phyloP scores from a whole-genome alignment of 2,329 filamentous ascomycete genomes.

The Lasiodiplodia theobromae region DNA sequence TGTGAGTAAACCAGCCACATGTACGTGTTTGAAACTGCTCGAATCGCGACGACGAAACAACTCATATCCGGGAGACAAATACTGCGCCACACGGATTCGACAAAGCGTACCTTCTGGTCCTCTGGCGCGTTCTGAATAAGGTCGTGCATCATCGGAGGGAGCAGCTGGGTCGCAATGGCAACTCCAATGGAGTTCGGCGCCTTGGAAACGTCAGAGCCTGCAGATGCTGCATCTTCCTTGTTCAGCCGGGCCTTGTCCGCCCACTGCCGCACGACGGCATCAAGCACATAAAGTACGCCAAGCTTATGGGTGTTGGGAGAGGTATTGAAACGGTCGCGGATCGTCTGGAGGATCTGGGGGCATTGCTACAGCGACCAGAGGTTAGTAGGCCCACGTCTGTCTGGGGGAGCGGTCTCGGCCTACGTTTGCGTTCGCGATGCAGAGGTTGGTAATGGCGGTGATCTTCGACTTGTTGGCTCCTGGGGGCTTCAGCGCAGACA shows the following conservation, averaged over 20 bases:
- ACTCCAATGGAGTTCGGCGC: conserved; percentile 27
- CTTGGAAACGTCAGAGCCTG: conserved; percentile 61
- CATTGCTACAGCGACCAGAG: conserved; percentile 71
- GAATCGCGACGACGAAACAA: background rate
- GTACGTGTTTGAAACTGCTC: background rate
- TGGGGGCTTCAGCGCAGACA: conserved; percentile 89
- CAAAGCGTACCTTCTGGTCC: conserved; percentile 84
- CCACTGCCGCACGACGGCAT: conserved; percentile 99
- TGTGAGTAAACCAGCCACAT: conserved; percentile 15
- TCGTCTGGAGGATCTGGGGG: conserved; percentile 91
- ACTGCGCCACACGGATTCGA: conserved; percentile 54
- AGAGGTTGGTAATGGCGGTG: conserved; percentile 82
- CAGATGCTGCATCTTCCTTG: conserved; percentile 78
- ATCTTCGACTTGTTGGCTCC: conserved; percentile 95
- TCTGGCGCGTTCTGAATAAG: conserved; percentile 86
- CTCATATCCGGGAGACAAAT: background rate
- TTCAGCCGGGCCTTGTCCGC: conserved; percentile 90
- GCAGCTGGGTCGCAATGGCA: conserved; percentile 91
- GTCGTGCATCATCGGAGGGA: conserved; percentile 94
- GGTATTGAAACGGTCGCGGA: conserved; percentile 97
- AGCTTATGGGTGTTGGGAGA: conserved; percentile 94
- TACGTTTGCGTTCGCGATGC: conserved; percentile 61
- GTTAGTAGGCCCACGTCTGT: conserved; percentile 68
- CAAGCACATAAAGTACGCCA: conserved; percentile 99
- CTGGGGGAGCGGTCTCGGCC: conserved; percentile 39